Conservation (phyloP, 2,329 filamentous ascomycete genomes). For the Rasamsonia emersonii region DNA sequence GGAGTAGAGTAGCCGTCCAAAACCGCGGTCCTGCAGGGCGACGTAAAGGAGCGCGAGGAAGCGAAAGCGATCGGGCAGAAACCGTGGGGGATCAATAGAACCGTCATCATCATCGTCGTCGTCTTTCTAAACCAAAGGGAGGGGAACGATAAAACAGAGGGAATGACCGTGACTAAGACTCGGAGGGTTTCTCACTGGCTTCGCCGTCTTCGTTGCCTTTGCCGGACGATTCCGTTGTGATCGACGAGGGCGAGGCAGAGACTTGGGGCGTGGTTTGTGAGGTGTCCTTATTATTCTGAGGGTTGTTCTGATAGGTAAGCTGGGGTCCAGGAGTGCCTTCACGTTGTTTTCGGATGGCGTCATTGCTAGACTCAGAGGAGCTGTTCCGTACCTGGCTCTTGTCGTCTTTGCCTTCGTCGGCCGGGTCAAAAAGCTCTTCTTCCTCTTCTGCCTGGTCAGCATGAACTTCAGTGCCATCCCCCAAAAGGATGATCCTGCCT, state of each 20-base stretch:
- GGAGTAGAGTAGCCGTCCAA: too few species aligned
- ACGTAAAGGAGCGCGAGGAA: too few species aligned
- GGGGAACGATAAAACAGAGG: conserved; percentile 8
- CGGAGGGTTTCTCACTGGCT: conserved; percentile 19
- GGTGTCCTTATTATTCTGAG: conserved; percentile 13
- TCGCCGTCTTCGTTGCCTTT: conserved; percentile 11
- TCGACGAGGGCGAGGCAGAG: conserved; percentile 30
- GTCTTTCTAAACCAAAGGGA: neutral
- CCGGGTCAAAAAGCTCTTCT: conserved; percentile 87
- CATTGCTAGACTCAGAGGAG: conserved; percentile 25
- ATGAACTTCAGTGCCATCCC: conserved; percentile 87
- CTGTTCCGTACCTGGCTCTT: conserved; percentile 70
- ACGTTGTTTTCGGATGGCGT: conserved; percentile 30
- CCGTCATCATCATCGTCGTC: too few species aligned
- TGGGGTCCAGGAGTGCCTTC: conserved; percentile 46
- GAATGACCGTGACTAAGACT: conserved; percentile 17
- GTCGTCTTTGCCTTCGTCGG: conserved; percentile 77
- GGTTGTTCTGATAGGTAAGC: conserved; percentile 20
- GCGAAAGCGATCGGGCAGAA: too few species aligned
- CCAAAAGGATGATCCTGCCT: conserved; percentile 86
- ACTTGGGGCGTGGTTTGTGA: conserved; percentile 15
- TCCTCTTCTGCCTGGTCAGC: conserved; percentile 86
- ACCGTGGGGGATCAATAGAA: too few species aligned
- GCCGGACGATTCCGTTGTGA: conserved; percentile 24
- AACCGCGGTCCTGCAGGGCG: too few species aligned